A percentile compares a stretch with the other conserved stretches of the same genome.
Evolutionary conservation across 345 rosid genomes (phyloP).

Genomic region (Brassica napus): Da-Ae NC_063446.1:3442501-3443000

Average conservation of each 20-base stretch:
- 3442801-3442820: conserved; percentile 74
- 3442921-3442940: conserved; percentile 54
- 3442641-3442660: conserved; percentile 50
- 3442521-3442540: background rate
- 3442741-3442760: background rate
- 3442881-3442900: background rate
- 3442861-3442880: background rate
- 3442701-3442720: no score
- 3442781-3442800: conserved; percentile 94
- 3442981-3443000: conserved; percentile 56
- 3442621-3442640: conserved; percentile 57
- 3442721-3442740: no score
- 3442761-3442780: conserved; percentile 36
- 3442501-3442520: background rate
- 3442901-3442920: background rate
- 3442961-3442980: conserved; percentile 66
- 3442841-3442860: no score
- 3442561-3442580: conserved; percentile 75
- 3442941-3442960: conserved; percentile 62
- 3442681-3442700: background rate
- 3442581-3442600: conserved; percentile 94
- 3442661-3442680: background rate
- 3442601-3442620: conserved; percentile 67
- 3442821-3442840: conserved; percentile 60
- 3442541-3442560: conserved; percentile 44